Percentiles rank a stretch among this genome's conserved stretches.
These are phyloP conservation scores for Fusarium sororula DNA, from an alignment of 2,329 filamentous ascomycete genomes.

Conservation along the genomic window DNA sequence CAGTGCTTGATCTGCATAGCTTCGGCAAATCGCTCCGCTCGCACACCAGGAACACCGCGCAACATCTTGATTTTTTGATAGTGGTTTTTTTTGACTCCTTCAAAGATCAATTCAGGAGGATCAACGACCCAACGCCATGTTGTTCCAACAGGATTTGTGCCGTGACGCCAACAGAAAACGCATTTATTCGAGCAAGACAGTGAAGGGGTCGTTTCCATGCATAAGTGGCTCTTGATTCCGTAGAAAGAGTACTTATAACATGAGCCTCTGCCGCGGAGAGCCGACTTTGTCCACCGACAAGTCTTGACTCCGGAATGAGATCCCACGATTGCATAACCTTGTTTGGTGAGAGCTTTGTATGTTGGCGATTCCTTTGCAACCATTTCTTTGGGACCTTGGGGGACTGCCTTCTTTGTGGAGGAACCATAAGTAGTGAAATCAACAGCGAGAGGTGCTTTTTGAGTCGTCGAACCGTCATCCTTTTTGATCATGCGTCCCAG, in stretches of 20 bases:
- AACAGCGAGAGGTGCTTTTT: slow-evolving; percentile 70
- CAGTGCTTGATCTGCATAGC: slow-evolving; percentile 95
- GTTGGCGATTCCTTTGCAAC: slow-evolving; percentile 91
- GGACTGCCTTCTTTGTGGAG: slow-evolving; percentile 55
- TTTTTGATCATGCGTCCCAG: slow-evolving; percentile 72
- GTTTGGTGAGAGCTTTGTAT: slow-evolving; percentile 88
- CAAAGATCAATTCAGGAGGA: slow-evolving; percentile 86
- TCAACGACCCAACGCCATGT: slow-evolving; percentile 98
- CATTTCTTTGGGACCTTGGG: slow-evolving; percentile 81
- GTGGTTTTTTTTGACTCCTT: slow-evolving; percentile 89
- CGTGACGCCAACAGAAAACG: slow-evolving; percentile 98
- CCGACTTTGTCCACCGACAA: slow-evolving; percentile 98
- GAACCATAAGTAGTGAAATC: slow-evolving; percentile 83
- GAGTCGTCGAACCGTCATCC: slow-evolving; percentile 43
- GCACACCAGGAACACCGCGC: slow-evolving; percentile 90
- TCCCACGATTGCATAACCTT: slow-evolving; percentile 95
- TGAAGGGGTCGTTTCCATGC: slow-evolving; percentile 97
- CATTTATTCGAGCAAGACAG: slow-evolving; percentile 98
- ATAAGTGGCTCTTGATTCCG: slow-evolving; percentile 94
- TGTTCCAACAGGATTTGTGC: slow-evolving; percentile 95
- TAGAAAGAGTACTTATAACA: slow-evolving; percentile 99
- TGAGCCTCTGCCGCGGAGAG: slow-evolving; percentile 88
- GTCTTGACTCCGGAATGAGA: slow-evolving; percentile 97
- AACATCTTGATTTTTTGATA: slow-evolving; percentile 99
- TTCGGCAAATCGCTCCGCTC: slow-evolving; percentile 90